Evolutionary conservation across 2,329 filamentous ascomycete species (phyloP).

Genomic region (Colletotrichum musicola): DNA sequence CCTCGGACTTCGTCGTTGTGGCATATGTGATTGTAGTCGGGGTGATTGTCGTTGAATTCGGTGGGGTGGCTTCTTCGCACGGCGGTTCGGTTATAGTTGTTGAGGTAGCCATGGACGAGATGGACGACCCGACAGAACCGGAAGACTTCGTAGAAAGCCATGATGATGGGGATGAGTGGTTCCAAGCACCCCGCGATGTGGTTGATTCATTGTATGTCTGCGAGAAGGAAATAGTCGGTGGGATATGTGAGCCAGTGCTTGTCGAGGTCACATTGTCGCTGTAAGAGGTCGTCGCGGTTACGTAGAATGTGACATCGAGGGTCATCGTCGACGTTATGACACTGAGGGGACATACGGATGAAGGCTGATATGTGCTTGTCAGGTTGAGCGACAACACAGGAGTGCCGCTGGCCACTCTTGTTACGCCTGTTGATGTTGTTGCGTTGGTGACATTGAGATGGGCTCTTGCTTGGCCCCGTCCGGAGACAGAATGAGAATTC

Average conservation of each 20-base stretch:
- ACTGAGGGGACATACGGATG: conserved; percentile 22
- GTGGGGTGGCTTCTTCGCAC: no score
- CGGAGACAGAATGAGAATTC: background rate
- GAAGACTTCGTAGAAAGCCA: conserved; percentile 6
- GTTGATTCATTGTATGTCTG: conserved; percentile 1
- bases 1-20: no score
- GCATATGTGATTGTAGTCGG: no score
- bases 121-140: background rate
- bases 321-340: conserved; percentile 48
- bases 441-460: conserved; percentile 35
- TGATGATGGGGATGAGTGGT: conserved; percentile 4
- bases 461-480: background rate
- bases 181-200: background rate
- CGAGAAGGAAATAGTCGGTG: background rate
- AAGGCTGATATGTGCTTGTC: background rate
- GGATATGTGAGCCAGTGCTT: background rate
- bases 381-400: conserved; percentile 5
- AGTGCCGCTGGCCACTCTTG: conserved; percentile 9
- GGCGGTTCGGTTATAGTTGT: no score
- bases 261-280: conserved; percentile 22
- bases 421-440: conserved; percentile 13
- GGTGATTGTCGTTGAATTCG: no score
- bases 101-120: no score
- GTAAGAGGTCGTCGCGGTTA: conserved; percentile 46
- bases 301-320: conserved; percentile 48